Evolutionary conservation across 768 basidiomycete genomes (phyloP), one percentile per base, ranked within the genome.

Genomic region (Rhodosporidiobolus sp.): DNA sequence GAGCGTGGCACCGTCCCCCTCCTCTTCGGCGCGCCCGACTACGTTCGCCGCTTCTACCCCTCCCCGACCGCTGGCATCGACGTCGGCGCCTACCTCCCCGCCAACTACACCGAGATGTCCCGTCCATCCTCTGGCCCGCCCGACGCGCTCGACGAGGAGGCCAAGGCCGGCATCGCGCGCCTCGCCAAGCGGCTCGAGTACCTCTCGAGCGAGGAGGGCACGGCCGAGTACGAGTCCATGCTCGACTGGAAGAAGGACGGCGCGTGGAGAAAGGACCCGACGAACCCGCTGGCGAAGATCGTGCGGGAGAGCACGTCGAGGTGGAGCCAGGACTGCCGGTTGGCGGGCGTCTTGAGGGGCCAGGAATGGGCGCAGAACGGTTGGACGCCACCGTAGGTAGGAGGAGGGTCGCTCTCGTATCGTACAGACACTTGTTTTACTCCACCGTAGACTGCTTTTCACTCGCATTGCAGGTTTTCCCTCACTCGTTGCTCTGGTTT

Each of bases 1-100:
- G 74, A 75, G 58, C 63, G 58, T 26, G 74, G 73, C 32, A 67
- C 59, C 16, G 73, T 74, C 22, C 73, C 73, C n/a, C 48, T 74
- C 65, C 65, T 70, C 28, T 67, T 63, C n/a, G 68, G 73, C 61
- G 45, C 73, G 1, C 73, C 68, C 1, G 12, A 43, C 50, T 67
- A 63, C 53, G 34, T n/a, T 6, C 1, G 5, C 11, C 64, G 63
- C 45, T 69, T 72, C 70, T 62, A 59, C 34, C 70, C 74, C 26
- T 30, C 58, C 4, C 58, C 66, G 1, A 71, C 56, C 58, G 65
- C 69, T n/a, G 74, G 53, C 28, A 70, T 75, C 66, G 67, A 75
- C 49, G 19, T 75, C 34, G 74, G 69, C 35, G 50, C 55, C 28
- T 75, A 75, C 67, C 61, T 74, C 28, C 65, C 73, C 3, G 2